Evolutionary conservation across 176 grass and related monocot species (phyloP), one percentile per base, ranked within the genome.

Genomic region (Calamus simplicifolius): DNA sequence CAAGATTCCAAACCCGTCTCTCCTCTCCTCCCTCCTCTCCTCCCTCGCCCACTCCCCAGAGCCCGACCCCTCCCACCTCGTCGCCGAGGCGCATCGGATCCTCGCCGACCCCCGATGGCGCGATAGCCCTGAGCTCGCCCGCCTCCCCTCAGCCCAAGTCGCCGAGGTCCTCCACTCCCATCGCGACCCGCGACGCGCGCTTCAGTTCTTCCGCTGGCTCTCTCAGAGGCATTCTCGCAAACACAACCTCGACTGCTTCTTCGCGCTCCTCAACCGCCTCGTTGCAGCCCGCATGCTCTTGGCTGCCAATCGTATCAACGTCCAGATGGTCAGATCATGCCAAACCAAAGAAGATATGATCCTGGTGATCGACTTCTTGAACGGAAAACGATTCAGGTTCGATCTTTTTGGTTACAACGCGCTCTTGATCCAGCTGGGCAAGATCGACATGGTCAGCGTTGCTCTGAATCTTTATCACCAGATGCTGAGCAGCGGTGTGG

Each of bases 301-400:
- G 6, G 67, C 16, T 12, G 79, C 79, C 51, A 49, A 31, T 15
- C 38, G 54, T 8, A 53, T 75, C 43, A 52, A 53, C 27, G 66
- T 59, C 54, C 73, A 82, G 21, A 62, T 82, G 79, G 75, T 82
- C 66, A 70, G 69, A 57, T 76, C 67, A 16, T 82, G 66, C 49
- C 15, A 49, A 4, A 71, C 52, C 5, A 35, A 54, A 48, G 67
- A 65, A 2, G 79, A 82, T 21, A 71, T 82, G 18, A 52, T 16
- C n/a, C 79, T 58, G 51, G 67, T 17, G 16, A 70, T 82, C 30
- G 61, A 66, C 50, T 82, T 71, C 25, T 66, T 82, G 49, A 49
- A 76, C 10, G 31, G 48, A 16, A 58, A 69, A 12, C 55, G 67
- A 2, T 58, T 82, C 53, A 58, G 19, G 52, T 69, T 76, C 19